Conservation (phyloP, 805 yeast genomes). For the Candida sakaeoensis region DNA sequence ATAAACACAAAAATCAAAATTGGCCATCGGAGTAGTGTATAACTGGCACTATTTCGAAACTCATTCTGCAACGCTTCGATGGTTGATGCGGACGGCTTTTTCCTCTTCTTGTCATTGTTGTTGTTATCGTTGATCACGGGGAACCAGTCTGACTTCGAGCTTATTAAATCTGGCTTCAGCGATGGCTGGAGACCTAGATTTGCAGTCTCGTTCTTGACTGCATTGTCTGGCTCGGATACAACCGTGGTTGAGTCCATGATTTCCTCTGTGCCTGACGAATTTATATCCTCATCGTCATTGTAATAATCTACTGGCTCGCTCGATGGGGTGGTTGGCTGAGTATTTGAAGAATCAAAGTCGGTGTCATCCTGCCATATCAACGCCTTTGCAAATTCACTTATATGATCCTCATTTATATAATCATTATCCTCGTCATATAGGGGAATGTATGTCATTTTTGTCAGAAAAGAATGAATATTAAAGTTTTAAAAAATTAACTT, state of each 20-base stretch:
- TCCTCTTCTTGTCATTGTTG: neutral
- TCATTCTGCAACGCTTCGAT: slow-evolving; percentile 25
- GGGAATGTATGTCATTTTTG: slow-evolving; percentile 1
- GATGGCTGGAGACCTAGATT: slow-evolving; percentile 2
- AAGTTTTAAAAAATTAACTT: neutral
- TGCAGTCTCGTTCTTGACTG: slow-evolving; percentile 1
- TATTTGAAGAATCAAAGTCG: slow-evolving; percentile 13
- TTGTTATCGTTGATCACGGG: slow-evolving; percentile 8
- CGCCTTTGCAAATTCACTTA: slow-evolving; percentile 39
- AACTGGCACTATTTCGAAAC: slow-evolving; percentile 32
- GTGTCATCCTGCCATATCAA: slow-evolving; percentile 33
- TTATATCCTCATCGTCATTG: neutral
- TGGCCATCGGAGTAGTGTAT: slow-evolving; percentile 60
- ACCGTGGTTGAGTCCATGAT: neutral
- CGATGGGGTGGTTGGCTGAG: slow-evolving; percentile 2
- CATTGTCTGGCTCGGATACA: neutral
- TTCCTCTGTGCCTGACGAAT: slow-evolving; percentile 3
- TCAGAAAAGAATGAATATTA: neutral
- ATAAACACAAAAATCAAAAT: slow-evolving; percentile 45
- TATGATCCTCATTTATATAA: slow-evolving; percentile 33
- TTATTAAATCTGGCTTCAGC: slow-evolving; percentile 16
- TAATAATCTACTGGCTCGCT: neutral
- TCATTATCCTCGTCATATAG: slow-evolving; percentile 20
- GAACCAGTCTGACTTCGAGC: slow-evolving; percentile 29
- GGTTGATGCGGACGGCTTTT: slow-evolving; percentile 8